phyloP scores from a whole-genome alignment of 2,329 filamentous ascomycete species.

The Sordariomycetes sp. region DNA sequence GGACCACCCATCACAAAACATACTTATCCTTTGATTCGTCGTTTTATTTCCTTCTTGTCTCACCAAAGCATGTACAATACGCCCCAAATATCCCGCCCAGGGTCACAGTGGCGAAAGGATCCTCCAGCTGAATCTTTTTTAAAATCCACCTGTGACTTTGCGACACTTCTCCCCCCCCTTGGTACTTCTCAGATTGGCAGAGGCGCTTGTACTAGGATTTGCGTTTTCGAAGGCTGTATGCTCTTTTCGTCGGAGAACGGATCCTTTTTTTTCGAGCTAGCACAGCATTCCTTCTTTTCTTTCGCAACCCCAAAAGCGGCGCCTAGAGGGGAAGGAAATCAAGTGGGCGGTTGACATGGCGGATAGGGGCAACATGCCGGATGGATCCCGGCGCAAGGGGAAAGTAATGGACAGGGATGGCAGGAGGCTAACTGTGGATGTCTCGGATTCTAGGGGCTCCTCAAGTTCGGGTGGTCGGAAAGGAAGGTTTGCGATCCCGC shows the following conservation, averaged over 20 bases:
- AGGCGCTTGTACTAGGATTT: conserved; percentile 1
- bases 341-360: neutral
- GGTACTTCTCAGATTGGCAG: conserved; percentile 3
- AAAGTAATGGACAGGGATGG: neutral
- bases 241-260: neutral
- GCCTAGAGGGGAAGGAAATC: neutral
- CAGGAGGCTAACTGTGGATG: neutral
- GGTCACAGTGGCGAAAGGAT: neutral
- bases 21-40: conserved; percentile 1
- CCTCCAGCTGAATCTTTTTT: neutral
- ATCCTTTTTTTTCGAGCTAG: neutral
- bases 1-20: conserved; percentile 3
- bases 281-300: neutral
- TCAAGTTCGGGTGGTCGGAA: too few species aligned
- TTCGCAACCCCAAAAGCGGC: neutral
- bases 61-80: neutral
- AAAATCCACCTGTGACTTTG: neutral
- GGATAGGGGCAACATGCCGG: neutral
- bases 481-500: neutral
- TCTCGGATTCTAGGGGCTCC: neutral
- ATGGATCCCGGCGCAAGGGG: neutral
- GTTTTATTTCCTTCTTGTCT: neutral
- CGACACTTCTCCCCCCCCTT: neutral
- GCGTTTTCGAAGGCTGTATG: neutral
- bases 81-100: neutral